Evolutionary conservation across 495 filamentous ascomycete genomes (phyloP).

Genomic region (Tuber calosporum): DNA sequence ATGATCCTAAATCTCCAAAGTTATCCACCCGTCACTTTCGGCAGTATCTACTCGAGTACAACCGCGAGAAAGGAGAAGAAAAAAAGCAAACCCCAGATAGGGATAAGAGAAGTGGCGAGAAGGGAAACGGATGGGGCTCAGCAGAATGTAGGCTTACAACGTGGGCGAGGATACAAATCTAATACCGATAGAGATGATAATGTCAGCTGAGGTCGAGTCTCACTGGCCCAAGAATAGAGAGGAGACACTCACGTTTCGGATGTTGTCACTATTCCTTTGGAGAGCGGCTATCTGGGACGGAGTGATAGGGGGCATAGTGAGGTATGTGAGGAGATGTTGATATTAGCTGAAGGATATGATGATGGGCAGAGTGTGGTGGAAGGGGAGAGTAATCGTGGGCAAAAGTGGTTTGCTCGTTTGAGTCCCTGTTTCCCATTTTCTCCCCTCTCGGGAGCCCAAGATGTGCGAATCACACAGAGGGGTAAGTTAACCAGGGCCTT

Average conservation of each 20-base stretch:
- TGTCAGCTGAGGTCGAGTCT: constrained; percentile 16
- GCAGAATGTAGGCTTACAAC: constrained; percentile 57
- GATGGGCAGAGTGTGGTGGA: background rate
- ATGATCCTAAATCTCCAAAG: constrained; percentile 58
- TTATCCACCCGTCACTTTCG: background rate
- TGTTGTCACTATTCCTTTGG: constrained; percentile 39
- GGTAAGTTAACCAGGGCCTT: background rate
- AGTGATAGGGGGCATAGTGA: constrained; percentile 40
- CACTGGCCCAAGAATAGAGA: constrained; percentile 6
- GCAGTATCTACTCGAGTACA: background rate
- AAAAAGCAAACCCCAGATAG: background rate
- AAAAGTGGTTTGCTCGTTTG: background rate
- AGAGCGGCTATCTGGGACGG: constrained; percentile 39
- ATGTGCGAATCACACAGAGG: background rate
- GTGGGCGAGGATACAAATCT: constrained; percentile 97
- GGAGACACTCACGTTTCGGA: constrained; percentile 41
- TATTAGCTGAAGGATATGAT: background rate
- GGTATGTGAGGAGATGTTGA: background rate
- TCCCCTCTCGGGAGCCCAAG: background rate
- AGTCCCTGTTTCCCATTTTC: background rate
- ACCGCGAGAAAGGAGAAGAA: background rate
- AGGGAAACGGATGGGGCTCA: constrained; percentile 9
- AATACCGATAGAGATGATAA: constrained; percentile 20
- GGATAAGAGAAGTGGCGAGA: background rate
- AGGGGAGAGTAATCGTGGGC: background rate